Conservation (phyloP, 2,329 filamentous ascomycete genomes). For the Stemphylium lycopersici region DNA sequence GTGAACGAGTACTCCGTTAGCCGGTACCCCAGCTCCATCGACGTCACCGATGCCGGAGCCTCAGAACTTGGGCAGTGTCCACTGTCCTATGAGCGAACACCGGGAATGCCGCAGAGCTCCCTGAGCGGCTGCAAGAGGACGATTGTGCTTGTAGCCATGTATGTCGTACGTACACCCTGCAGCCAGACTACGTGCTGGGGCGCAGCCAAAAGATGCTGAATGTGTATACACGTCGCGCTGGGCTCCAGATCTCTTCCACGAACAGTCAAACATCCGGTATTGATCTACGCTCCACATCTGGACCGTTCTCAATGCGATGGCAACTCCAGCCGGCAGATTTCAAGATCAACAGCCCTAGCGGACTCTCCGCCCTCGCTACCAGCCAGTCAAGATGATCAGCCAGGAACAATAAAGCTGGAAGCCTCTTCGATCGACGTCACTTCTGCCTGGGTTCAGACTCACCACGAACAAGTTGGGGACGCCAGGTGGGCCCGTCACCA, state of each 20-base stretch:
- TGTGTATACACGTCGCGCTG: slow-evolving; percentile 4
- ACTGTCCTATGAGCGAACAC: slow-evolving; percentile 2
- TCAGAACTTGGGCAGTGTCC: slow-evolving; percentile 4
- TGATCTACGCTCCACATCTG: slow-evolving; percentile 28
- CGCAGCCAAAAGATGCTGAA: slow-evolving; percentile 13
- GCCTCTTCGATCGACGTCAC: slow-evolving; percentile 40
- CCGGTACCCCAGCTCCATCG: slow-evolving; percentile 17
- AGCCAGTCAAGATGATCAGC: slow-evolving; percentile 25
- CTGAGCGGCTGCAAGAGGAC: slow-evolving; percentile 7
- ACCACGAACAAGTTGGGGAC: slow-evolving; percentile 17
- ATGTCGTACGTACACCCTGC: slow-evolving; percentile 7
- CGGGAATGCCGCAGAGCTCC: not conserved
- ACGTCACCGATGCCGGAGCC: slow-evolving; percentile 30
- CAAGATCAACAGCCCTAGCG: slow-evolving; percentile 32
- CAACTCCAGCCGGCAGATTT: slow-evolving; percentile 29
- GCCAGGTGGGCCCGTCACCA: slow-evolving; percentile 25
- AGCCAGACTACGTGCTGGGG: slow-evolving; percentile 13
- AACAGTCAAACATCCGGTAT: slow-evolving; percentile 30
- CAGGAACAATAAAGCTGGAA: slow-evolving; percentile 31
- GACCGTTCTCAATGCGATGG: slow-evolving; percentile 8
- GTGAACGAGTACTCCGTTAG: slow-evolving; percentile 20
- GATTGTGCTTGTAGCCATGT: slow-evolving; percentile 1
- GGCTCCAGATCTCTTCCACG: slow-evolving; percentile 28
- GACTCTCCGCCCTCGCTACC: slow-evolving; percentile 14
- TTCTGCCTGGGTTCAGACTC: slow-evolving; percentile 11